phyloP scores from a whole-genome alignment of 495 filamentous ascomycete genomes.

The Podospora tetraspora region DNA sequence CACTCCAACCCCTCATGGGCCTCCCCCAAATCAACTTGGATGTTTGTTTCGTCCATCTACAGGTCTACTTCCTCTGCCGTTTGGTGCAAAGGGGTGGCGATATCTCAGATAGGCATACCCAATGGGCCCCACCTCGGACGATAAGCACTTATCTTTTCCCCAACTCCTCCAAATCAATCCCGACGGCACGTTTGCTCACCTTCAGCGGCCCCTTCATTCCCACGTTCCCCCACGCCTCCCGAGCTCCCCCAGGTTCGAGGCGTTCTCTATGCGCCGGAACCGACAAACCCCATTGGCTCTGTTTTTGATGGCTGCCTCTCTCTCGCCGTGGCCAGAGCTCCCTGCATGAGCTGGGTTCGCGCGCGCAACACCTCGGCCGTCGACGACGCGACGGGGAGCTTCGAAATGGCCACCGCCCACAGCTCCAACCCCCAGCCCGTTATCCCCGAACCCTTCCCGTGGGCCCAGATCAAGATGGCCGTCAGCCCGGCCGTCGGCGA shows the following conservation, averaged over 20 bases:
- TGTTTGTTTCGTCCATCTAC: no score
- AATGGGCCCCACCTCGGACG: not conserved
- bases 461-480: not conserved
- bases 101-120: not conserved
- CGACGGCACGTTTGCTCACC: constrained; percentile 1
- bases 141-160: not conserved
- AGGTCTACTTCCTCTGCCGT: not conserved
- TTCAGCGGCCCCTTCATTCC: not conserved
- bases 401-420: not conserved
- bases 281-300: not conserved
- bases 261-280: not conserved
- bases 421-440: not conserved
- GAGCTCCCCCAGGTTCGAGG: not conserved
- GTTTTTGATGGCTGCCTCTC: not conserved
- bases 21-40: not conserved
- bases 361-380: not conserved
- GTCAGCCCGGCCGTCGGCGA: constrained; percentile 14
- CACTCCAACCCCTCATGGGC: not conserved
- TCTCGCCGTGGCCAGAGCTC: constrained; percentile 1
- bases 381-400: not conserved
- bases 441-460: constrained; percentile 2
- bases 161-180: not conserved
- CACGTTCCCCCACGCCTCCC: not conserved
- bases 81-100: not conserved
- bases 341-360: constrained; percentile 6